Evolutionary conservation across 2,329 filamentous ascomycete species (phyloP).

Genomic region (Hymenotorrendiella dingleyae): DNA sequence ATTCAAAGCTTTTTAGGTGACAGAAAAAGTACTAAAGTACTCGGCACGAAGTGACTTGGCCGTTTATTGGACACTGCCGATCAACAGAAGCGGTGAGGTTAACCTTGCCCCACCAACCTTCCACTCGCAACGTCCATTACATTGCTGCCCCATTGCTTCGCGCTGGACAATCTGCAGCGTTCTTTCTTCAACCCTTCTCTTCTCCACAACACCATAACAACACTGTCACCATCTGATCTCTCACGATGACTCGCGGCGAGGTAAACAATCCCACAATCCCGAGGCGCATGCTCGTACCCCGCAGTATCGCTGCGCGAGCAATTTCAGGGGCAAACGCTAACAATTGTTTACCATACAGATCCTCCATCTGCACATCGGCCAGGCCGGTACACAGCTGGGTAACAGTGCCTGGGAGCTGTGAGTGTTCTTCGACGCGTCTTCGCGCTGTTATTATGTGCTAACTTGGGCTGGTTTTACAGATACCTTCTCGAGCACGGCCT

Average conservation of each 20-base stretch:
- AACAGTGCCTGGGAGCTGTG: slow-evolving; percentile 67
- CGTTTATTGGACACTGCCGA: no score
- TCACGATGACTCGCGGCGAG: slow-evolving; percentile 27
- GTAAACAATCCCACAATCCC: slow-evolving; percentile 13
- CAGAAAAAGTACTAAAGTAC: no score
- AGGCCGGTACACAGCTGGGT: slow-evolving; percentile 62
- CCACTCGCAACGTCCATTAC: no score
- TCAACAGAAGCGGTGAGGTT: no score
- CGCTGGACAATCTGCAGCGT: neutral
- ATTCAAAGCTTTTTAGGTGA: no score
- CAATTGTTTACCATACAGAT: slow-evolving; percentile 38
- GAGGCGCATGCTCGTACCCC: neutral
- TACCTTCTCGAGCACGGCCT: slow-evolving; percentile 63
- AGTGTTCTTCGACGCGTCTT: slow-evolving; percentile 25
- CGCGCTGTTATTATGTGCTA: slow-evolving; percentile 5
- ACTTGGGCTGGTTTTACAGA: slow-evolving; percentile 32
- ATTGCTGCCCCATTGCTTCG: slow-evolving; percentile 3
- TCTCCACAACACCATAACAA: neutral
- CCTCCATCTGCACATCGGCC: slow-evolving; percentile 62
- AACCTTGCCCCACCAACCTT: no score
- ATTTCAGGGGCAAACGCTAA: slow-evolving; percentile 1
- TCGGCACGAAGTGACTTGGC: no score
- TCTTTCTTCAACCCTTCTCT: slow-evolving; percentile 1
- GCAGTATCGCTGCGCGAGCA: neutral
- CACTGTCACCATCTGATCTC: no score